Conservation (phyloP, 352 stramenopile species). For the Globisporangium ultimum region DNA sequence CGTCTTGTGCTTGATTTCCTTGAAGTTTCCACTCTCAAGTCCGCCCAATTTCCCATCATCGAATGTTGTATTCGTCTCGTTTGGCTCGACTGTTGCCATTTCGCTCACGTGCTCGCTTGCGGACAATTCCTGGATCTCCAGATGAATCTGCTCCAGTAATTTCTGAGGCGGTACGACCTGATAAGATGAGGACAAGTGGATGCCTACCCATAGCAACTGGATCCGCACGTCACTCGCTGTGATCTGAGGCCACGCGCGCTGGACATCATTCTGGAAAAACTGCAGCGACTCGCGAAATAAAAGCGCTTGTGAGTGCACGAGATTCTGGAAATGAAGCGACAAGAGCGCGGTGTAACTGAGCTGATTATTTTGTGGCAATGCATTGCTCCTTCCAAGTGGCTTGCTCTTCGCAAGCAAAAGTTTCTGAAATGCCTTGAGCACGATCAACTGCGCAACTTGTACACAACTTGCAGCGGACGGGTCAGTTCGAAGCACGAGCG, state of each 20-base stretch:
- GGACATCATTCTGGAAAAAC: constrained; percentile 60
- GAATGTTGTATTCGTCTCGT: constrained; percentile 20
- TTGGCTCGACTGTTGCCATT: constrained; percentile 13
- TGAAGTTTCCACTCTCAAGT: constrained; percentile 10
- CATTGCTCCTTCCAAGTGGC: constrained; percentile 6
- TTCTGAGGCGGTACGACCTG: constrained; percentile 31
- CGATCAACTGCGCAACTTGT: constrained; percentile 59
- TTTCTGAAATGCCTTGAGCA: constrained; percentile 53
- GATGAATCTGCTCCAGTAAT: constrained; percentile 39
- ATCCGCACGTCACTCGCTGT: constrained; percentile 39
- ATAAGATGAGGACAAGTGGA: constrained; percentile 35
- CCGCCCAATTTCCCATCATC: constrained; percentile 38
- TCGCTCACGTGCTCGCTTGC: constrained; percentile 17
- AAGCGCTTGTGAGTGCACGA: constrained; percentile 26
- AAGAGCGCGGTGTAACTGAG: constrained; percentile 58
- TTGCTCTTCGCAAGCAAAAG: constrained; percentile 42
- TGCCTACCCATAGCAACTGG: constrained; percentile 55
- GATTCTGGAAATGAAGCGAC: constrained; percentile 45
- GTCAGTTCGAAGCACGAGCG: constrained; percentile 18
- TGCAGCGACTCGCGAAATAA: constrained; percentile 54
- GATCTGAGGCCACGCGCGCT: constrained; percentile 43
- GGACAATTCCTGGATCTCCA: constrained; percentile 21
- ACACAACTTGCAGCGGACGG: constrained; percentile 8
- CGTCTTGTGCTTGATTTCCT: constrained; percentile 12
- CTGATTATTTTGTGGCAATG: constrained; percentile 4